Evolutionary conservation across 352 stramenopile species (phyloP).

Genomic region (Phytophthora cryptogea): DNA sequence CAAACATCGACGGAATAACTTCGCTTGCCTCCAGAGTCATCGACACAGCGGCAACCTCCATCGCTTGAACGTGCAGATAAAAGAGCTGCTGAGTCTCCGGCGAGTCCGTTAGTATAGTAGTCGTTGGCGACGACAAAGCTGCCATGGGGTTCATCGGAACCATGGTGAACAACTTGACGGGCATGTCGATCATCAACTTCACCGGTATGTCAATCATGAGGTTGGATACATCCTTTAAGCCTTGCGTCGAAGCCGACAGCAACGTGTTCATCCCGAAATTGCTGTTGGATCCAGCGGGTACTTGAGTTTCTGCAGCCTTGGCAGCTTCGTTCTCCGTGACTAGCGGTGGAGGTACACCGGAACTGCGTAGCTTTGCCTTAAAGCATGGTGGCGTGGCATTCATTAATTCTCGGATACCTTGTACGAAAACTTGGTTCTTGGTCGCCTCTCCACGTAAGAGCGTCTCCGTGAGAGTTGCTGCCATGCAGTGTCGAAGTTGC

Average conservation of each 20-base stretch:
- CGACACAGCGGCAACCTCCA: slow-evolving; percentile 50
- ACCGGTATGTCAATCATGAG: slow-evolving; percentile 77
- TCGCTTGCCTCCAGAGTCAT: slow-evolving; percentile 63
- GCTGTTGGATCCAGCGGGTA: slow-evolving; percentile 2
- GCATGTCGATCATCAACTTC: slow-evolving; percentile 56
- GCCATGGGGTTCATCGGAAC: slow-evolving; percentile 31
- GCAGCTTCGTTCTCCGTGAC: slow-evolving; percentile 1
- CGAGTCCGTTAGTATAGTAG: slow-evolving; percentile 30
- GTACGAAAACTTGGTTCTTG: slow-evolving; percentile 38
- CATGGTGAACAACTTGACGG: slow-evolving; percentile 39
- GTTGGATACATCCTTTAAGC: slow-evolving; percentile 65
- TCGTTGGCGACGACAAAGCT: slow-evolving; percentile 36
- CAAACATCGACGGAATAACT: slow-evolving; percentile 75
- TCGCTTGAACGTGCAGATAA: slow-evolving; percentile 59
- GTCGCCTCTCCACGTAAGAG: slow-evolving; percentile 35
- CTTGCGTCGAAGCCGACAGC: slow-evolving; percentile 66
- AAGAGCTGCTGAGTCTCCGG: slow-evolving; percentile 53
- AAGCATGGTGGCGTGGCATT: slow-evolving; percentile 69
- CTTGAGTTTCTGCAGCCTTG: background rate
- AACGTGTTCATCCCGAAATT: slow-evolving; percentile 53
- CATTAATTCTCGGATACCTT: slow-evolving; percentile 55
- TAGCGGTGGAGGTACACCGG: slow-evolving; percentile 25
- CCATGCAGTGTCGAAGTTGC: slow-evolving; percentile 74
- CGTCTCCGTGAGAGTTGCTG: slow-evolving; percentile 53
- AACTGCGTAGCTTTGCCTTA: slow-evolving; percentile 53